Evolutionary conservation across 306 rosid species (phyloP).

Genomic region (Oxytropis ochrocephala): DNA sequence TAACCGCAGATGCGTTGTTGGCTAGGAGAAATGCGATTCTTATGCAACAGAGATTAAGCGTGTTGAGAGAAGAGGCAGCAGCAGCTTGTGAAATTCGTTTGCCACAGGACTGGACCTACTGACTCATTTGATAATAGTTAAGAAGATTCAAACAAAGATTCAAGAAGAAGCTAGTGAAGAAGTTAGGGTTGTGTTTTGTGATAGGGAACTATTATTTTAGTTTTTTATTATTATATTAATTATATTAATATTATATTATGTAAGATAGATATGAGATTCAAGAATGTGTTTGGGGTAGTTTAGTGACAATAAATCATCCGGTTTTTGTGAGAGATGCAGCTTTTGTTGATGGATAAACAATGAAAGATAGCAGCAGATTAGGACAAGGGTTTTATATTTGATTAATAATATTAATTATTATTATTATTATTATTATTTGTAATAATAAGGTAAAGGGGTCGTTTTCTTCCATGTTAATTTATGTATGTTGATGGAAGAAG

Average conservation of each 20-base stretch:
- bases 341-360: slow-evolving; percentile 22
- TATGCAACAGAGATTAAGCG: slow-evolving; percentile 36
- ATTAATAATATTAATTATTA: background rate
- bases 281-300: slow-evolving; percentile 42
- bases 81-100: slow-evolving; percentile 45
- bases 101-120: slow-evolving; percentile 88
- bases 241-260: background rate
- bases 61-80: slow-evolving; percentile 40
- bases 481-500: background rate
- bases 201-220: slow-evolving; percentile 21
- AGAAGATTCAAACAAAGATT: background rate
- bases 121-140: background rate
- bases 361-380: slow-evolving; percentile 25
- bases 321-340: slow-evolving; percentile 53
- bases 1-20: slow-evolving; percentile 35
- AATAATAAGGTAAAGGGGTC: slow-evolving; percentile 40
- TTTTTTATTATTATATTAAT: background rate
- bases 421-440: background rate
- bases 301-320: slow-evolving; percentile 56
- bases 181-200: slow-evolving; percentile 25
- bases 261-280: slow-evolving; percentile 29
- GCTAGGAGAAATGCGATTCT: slow-evolving; percentile 51
- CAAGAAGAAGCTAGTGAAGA: slow-evolving; percentile 13
- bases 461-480: slow-evolving; percentile 17
- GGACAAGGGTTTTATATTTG: background rate